Base-by-base conservation (phyloP, 352 stramenopile genomes). In the Phytophthora citricola region DNA sequence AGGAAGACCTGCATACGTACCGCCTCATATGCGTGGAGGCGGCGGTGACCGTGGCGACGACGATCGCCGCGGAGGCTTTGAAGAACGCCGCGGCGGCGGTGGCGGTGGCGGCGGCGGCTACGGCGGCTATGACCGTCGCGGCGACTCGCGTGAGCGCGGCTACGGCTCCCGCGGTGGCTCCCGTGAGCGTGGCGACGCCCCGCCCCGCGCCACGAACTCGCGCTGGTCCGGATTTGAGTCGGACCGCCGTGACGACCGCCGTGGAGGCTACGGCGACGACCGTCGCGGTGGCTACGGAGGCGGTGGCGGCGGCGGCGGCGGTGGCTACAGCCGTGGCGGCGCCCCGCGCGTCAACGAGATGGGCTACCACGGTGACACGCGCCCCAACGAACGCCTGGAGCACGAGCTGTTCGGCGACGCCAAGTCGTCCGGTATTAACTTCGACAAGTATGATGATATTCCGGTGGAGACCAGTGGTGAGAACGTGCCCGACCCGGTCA, bases 401-500 rank as follows among this genome's bases (percentile, higher is more conserved):
- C 82, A 89, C 41, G 82, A 98, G 63, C 78, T 98, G 24, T 98
- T 98, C 68, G 87, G 87, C n/a, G 88, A 95, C 66, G 81, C 77
- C 46, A 91, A 97, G 65, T 98, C 91, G 26, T 98, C 95, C 17
- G 97, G 97, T 39, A 99, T 99, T 73, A 99, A 99, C 85, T 99
- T 99, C 79, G 97, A 99, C 85, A 98, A 97, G 69, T 99, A 99
- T 75, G 96, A 99, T 71, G 96, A 98, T 51, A 99, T 99, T 49
- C 96, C 95, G n/a, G 95, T 99, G 10, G 96, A 99, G 73, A 97
- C 94, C 47, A 97, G 83, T 64, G 96, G 96, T 60, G 89, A 97
- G 55, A 94, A 98, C 61, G 80, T 97, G 38, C 97, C 97, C 32
- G 90, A 98, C 32, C 92, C 94, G 2, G 95, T 99, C 39, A 85